Base-by-base conservation (phyloP, 345 rosid genomes). In the Hibiscus trionum region DNA sequence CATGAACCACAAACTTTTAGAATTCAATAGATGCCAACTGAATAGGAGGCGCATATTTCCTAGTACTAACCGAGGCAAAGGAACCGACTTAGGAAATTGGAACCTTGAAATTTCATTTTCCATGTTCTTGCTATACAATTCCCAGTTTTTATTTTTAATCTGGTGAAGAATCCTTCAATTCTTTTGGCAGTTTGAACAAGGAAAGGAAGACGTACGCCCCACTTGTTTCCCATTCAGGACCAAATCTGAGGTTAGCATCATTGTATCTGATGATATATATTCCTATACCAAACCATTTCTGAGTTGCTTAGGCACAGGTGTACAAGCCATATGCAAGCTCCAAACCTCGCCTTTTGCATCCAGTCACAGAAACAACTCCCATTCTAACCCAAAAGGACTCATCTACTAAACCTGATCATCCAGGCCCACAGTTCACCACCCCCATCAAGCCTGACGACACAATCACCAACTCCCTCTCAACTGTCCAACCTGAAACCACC, bases 171-270 rank as follows among this genome's bases (percentile, higher is more conserved):
- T 1, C 53, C 53, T 49, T 49, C 12, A 46, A 17, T 58, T 17
- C 7, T 50, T 42, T 60, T 75, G 80, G 80, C 79, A 88, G 90
- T 82, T 80, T 75, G 86, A 78, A 37, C 84, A 80, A 73, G 88
- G 89, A 50, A 84, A 82, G 61, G 87, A 85, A 71, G 86, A 84
- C 72, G 61, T 80, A 12, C 79, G 75, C 16, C 78, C 79, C n/a
- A 21, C 61, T 60, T 78, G 57, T 75, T 76, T 63, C 57, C 11
- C 72, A 11, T 8, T 53, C 72, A 83, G 80, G 76, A 80, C 68
- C 73, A 83, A 67, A 75, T 57, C 82, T 46, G 85, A 82, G 82
- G 89, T 86, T 75, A 63, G 76, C 35, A n/a, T 35, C 50, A 5
- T 52, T 11, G 27, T 27, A 31, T 53, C 7, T 29, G 55, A 15